These are phyloP conservation scores for Parietaria judaica DNA, from an alignment of 306 rosid genomes.

Conservation along the genomic window DNA sequence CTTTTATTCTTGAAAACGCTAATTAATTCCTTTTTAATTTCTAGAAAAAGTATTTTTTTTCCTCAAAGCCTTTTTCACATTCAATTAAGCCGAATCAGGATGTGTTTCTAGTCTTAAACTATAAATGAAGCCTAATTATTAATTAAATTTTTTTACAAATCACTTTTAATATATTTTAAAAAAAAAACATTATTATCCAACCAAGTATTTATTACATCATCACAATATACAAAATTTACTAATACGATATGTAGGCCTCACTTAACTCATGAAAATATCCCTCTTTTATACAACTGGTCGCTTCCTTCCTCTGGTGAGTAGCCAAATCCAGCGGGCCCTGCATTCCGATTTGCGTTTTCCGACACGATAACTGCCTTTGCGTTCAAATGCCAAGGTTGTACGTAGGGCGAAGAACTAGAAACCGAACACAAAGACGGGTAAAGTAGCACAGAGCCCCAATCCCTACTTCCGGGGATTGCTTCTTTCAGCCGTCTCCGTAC, in stretches of 20 bases:
- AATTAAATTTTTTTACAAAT: no score
- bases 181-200: not conserved
- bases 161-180: no score
- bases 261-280: constrained; percentile 37
- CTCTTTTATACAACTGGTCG: constrained; percentile 60
- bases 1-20: not conserved
- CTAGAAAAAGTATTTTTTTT: not conserved
- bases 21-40: not conserved
- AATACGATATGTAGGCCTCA: not conserved
- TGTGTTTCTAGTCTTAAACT: not conserved
- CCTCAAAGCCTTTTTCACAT: not conserved
- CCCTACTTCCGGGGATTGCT: constrained; percentile 49
- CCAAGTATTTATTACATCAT: not conserved
- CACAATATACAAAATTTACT: not conserved
- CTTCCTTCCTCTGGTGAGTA: constrained; percentile 68
- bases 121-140: no score
- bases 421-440: constrained; percentile 48
- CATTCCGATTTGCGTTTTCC: constrained; percentile 30
- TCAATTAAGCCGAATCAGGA: no score
- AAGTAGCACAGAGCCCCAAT: constrained; percentile 76
- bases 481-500: constrained; percentile 72
- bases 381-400: constrained; percentile 82
- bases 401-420: constrained; percentile 39
- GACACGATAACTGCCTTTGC: constrained; percentile 37
- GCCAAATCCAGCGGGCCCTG: constrained; percentile 37